A percentile compares a stretch with the other conserved stretches of the same genome.
These are phyloP conservation scores for Phytophthora boehmeriae DNA, from an alignment of 352 stramenopile species.

Conservation along the genomic window DNA sequence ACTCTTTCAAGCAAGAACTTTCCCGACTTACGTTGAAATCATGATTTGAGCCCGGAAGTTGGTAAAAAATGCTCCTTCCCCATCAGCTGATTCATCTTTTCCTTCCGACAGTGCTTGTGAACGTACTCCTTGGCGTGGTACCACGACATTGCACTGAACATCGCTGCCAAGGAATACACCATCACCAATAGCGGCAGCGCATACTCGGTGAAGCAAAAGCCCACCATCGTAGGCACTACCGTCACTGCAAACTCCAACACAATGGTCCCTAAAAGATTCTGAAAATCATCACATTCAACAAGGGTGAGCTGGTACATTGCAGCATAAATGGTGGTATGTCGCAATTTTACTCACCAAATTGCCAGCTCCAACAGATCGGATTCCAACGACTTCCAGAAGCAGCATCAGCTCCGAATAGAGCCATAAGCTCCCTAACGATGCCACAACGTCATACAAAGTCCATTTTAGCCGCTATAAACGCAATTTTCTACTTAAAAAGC, in stretches of 20 bases:
- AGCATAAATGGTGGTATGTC: neutral
- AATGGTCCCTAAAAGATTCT: conserved; percentile 64
- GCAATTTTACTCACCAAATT: conserved; percentile 43
- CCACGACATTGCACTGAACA: conserved; percentile 68
- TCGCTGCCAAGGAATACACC: conserved; percentile 57
- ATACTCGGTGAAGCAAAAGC: conserved; percentile 70
- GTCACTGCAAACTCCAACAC: conserved; percentile 74
- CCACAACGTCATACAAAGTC: conserved; percentile 12
- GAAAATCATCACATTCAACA: too few relatives aligned
- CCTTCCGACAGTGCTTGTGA: conserved; percentile 80
- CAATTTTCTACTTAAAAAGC: conserved; percentile 4
- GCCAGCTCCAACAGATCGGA: conserved; percentile 54
- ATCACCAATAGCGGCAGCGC: conserved; percentile 57
- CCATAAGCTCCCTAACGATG: conserved; percentile 65
- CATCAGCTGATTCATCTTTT: conserved; percentile 81
- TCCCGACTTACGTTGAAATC: conserved; percentile 66
- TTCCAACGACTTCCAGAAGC: conserved; percentile 69
- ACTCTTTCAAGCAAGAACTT: neutral
- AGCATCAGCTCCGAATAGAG: conserved; percentile 85
- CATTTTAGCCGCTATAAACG: conserved; percentile 21
- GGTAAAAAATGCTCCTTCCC: conserved; percentile 77
- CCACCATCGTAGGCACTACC: conserved; percentile 72
- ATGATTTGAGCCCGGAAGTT: conserved; percentile 86
- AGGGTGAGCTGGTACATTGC: too few relatives aligned
- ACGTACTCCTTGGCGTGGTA: conserved; percentile 76